Percentiles rank a stretch among this genome's conserved stretches.
phyloP scores from a whole-genome alignment of 2,329 filamentous ascomycete species.

The Apiospora malaysiana region DNA sequence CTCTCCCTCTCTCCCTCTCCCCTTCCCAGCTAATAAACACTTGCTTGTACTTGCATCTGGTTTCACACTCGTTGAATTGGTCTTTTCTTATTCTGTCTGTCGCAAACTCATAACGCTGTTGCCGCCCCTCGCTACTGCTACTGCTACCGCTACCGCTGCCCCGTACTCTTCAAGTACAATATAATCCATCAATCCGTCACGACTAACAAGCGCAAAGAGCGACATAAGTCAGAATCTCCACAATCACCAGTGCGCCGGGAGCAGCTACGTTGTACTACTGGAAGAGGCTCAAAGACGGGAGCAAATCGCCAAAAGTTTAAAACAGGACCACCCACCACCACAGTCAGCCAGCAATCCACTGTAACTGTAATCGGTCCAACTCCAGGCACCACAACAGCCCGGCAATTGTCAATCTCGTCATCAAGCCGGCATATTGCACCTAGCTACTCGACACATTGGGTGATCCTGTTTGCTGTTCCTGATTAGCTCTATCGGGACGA shows the following conservation, averaged over 20 bases:
- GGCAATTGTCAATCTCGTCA: slow-evolving; percentile 18
- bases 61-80: slow-evolving; percentile 5
- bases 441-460: neutral
- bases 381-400: slow-evolving; percentile 9
- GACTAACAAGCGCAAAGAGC: slow-evolving; percentile 11
- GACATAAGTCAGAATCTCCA: neutral
- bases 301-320: slow-evolving; percentile 15
- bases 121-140: neutral
- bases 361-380: slow-evolving; percentile 12
- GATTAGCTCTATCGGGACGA: slow-evolving; percentile 1
- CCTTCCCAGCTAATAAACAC: neutral
- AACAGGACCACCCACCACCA: slow-evolving; percentile 12
- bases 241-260: slow-evolving; percentile 14
- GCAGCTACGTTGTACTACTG: slow-evolving; percentile 3
- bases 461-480: slow-evolving; percentile 12
- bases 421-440: slow-evolving; percentile 14
- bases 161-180: too few species aligned
- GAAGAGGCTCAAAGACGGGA: slow-evolving; percentile 12
- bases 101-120: neutral
- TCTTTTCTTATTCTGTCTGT: slow-evolving; percentile 1
- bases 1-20: neutral
- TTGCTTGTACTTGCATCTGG: too few species aligned
- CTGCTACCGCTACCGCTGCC: neutral
- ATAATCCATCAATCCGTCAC: neutral
- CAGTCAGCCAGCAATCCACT: slow-evolving; percentile 14